Conservation (phyloP, 768 basidiomycete species). For the Suillus subaureus region DNA sequence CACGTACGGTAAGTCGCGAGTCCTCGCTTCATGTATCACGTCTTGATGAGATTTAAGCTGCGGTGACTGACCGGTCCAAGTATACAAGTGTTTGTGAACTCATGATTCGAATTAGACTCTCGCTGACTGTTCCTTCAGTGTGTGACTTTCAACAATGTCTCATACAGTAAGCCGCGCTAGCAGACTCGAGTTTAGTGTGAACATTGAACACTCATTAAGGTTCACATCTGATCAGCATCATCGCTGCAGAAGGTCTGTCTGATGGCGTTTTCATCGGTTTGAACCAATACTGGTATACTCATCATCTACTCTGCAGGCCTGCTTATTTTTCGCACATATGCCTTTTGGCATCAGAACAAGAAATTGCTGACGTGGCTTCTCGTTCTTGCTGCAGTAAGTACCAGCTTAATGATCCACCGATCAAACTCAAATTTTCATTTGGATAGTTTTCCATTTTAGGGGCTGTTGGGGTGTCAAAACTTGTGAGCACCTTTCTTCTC, state of each 20-base stretch:
- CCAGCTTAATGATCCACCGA: not conserved
- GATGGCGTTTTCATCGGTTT: not conserved
- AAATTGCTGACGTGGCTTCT: not conserved
- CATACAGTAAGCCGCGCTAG: not conserved
- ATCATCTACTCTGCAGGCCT: not conserved
- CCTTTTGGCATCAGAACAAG: constrained; percentile 7
- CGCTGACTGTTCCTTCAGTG: not conserved
- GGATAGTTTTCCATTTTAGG: not conserved
- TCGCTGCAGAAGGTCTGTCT: constrained; percentile 8
- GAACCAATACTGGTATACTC: not conserved
- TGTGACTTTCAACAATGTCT: not conserved
- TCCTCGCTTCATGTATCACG: not conserved
- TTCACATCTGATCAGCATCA: constrained; percentile 6
- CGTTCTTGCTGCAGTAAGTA: not conserved
- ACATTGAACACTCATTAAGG: not conserved
- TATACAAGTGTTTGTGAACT: not conserved
- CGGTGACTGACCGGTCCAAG: not conserved
- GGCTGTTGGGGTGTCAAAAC: not conserved
- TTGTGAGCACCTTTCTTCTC: not conserved
- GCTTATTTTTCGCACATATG: constrained; percentile 4
- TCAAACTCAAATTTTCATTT: not conserved
- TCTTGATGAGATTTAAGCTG: not conserved
- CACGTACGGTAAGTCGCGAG: not conserved
- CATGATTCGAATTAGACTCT: not conserved
- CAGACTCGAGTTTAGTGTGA: not conserved